Conservation (phyloP, 441 rosid species). For the Erysimum cheiri region DNA sequence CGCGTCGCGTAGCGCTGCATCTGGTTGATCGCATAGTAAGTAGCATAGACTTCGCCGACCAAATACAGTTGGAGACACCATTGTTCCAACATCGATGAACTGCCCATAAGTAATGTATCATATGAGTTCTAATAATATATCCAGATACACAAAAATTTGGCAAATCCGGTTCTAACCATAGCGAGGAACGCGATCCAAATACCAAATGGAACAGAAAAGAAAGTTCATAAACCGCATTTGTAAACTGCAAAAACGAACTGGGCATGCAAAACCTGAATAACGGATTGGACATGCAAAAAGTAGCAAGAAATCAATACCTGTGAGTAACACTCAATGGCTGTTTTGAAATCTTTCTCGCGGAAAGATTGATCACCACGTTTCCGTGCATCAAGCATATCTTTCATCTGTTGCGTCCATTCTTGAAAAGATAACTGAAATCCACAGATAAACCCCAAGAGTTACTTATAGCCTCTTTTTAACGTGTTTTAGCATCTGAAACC, state of each 20-base stretch:
- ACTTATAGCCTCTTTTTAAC: background rate
- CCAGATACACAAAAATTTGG: background rate
- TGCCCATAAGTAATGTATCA: constrained; percentile 29
- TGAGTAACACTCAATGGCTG: constrained; percentile 82
- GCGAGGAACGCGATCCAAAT: background rate
- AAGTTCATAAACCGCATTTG: background rate
- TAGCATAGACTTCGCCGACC: constrained; percentile 88
- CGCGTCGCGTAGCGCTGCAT: constrained; percentile 93
- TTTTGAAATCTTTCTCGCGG: constrained; percentile 78
- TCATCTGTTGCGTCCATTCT: constrained; percentile 97
- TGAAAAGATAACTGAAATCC: constrained; percentile 77
- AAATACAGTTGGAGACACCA: constrained; percentile 91
- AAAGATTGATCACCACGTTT: constrained; percentile 87
- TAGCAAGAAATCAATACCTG: constrained; percentile 57
- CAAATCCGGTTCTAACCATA: background rate
- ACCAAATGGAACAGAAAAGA: background rate
- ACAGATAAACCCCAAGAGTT: constrained; percentile 18
- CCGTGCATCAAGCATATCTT: constrained; percentile 89
- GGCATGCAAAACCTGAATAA: too few species aligned
- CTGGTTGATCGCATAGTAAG: constrained; percentile 86
- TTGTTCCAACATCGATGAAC: constrained; percentile 91
- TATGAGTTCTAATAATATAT: constrained; percentile 11
- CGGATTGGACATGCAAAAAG: background rate
- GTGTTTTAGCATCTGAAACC: background rate
- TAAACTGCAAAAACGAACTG: too few species aligned